Evolutionary conservation across 148 eudicot species (phyloP).

Genomic region (Arbutus unedo): DNA sequence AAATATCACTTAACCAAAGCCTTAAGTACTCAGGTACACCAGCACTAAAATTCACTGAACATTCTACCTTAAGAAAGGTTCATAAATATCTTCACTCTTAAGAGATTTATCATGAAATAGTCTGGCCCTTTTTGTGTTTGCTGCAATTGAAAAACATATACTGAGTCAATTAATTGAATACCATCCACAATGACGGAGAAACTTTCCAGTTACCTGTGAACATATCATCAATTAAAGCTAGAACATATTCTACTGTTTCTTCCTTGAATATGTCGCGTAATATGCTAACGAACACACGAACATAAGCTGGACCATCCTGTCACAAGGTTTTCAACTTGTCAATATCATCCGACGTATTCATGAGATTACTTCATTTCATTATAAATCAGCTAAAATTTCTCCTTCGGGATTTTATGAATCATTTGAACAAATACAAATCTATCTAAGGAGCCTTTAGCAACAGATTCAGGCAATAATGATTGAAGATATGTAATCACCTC

Average conservation of each 20-base stretch:
- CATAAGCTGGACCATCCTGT: conserved; percentile 96
- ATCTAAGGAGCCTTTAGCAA: background rate
- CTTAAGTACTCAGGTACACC: background rate
- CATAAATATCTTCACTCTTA: conserved; percentile 79
- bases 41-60: background rate
- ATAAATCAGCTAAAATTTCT: conserved; percentile 3
- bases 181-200: background rate
- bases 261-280: conserved; percentile 88
- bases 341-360: conserved; percentile 15
- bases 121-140: conserved; percentile 84
- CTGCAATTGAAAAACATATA: conserved; percentile 41
- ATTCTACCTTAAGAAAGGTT: conserved; percentile 73
- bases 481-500: conserved; percentile 2
- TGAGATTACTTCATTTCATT: background rate
- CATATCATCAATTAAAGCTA: conserved; percentile 89
- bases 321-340: conserved; percentile 17
- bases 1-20: background rate
- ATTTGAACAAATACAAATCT: background rate
- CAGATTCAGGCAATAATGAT: background rate
- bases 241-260: conserved; percentile 95
- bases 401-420: background rate
- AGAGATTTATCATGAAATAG: conserved; percentile 86
- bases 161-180: conserved; percentile 17
- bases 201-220: conserved; percentile 57
- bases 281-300: conserved; percentile 75